Base-by-base conservation (phyloP, 139 green algal species). In the Coelastrella sp. region DNA sequence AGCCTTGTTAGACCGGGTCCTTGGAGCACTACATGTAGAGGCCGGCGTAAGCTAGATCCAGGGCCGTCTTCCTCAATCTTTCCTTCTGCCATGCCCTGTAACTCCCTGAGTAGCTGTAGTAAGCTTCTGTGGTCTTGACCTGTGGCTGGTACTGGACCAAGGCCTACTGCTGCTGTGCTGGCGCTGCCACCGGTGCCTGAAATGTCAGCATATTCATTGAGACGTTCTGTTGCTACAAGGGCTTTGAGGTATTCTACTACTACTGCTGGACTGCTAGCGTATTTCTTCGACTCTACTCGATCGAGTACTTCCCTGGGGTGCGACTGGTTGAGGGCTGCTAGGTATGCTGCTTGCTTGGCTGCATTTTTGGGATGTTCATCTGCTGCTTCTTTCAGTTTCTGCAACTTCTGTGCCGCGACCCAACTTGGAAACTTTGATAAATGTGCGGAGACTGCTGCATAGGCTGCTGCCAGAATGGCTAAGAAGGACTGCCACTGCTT, bases 201-300 rank as follows among this genome's bases (percentile, higher is more conserved):
- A 75, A 37, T 37, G 23, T 88, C 50, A 35, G 59, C 66, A 89
- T 91, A 93, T 45, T 90, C 84, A 7, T 90, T 69, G 23, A 98
- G 81, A 41, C 88, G 88, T 48, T 92, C 93, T 27, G 90, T 95
- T 11, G 84, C 62, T 15, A 97, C 93, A 27, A 99, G 88, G 7
- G 96, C 96, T 13, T 93, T 88, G 2, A 99, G 71, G 89, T 98
- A 99, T 91, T 99, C 96, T 1, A 90, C 90, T 32, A 95, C 89
- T 40, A 96, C 93, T 7, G 83, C 90, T 2, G 90, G 81, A 79
- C 89, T 96, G 41, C 87, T 77, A 0, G 87, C 88, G 41, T 89
- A 91, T 17, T 76, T 66, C 38, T 86, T 88, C 0, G 71, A 71
- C 37, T 91, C 85, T 21, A 90, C 85, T 1, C 83, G 82, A 23